Evolutionary conservation across 164 flowering plant genomes (phyloP).

Genomic region (Vitis rotundifolia): DNA sequence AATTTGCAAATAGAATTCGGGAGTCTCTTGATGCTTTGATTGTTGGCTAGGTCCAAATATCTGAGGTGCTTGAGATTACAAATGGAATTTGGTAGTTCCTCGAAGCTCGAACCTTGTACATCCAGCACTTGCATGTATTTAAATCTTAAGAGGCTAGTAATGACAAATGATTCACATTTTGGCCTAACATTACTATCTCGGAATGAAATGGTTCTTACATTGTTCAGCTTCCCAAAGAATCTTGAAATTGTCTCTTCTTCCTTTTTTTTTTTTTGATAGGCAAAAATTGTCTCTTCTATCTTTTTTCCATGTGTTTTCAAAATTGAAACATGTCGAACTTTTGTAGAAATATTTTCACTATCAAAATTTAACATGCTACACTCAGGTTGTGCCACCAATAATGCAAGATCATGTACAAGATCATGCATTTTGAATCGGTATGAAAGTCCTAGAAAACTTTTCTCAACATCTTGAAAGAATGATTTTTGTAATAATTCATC

Average conservation of each 20-base stretch:
- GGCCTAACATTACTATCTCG: too few species aligned
- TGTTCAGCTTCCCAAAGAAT: too few species aligned
- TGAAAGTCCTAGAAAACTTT: fast-evolving
- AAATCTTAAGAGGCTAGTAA: neutral
- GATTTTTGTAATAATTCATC: neutral
- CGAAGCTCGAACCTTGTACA: neutral
- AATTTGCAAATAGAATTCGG: slow-evolving; percentile 1
- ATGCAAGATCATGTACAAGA: neutral
- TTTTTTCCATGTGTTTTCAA: fast-evolving
- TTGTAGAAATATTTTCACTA: neutral
- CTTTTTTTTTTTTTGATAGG: too few species aligned
- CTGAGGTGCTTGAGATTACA: neutral
- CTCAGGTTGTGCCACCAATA: neutral
- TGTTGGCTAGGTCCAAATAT: neutral
- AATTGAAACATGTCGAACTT: neutral
- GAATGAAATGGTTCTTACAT: too few species aligned
- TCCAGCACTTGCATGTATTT: neutral
- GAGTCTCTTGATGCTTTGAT: neutral
- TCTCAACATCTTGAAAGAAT: neutral
- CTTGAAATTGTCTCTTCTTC: too few species aligned
- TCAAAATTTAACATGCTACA: neutral
- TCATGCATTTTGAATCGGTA: neutral
- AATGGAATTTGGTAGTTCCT: slow-evolving; percentile 1
- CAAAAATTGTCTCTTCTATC: too few species aligned
- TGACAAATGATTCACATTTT: too few species aligned